Evolutionary conservation across 768 basidiomycete species (phyloP), one percentile per base, ranked within the genome.

Genomic region (Tricholoma hemisulphureum): DNA sequence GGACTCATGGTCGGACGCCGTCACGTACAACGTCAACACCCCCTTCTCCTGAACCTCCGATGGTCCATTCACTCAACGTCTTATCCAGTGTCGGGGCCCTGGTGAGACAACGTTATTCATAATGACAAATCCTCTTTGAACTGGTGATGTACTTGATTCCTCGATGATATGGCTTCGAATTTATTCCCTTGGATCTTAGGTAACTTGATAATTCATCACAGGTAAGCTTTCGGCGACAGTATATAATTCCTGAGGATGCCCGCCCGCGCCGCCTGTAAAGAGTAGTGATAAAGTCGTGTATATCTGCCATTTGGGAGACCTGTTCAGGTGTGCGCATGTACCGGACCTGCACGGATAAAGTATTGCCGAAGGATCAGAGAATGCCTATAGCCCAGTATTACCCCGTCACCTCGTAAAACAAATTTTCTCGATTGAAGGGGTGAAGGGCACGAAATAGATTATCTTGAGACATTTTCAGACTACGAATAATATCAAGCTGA

Each of bases 371-470:
- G 23, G 26, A 7, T 35, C 21, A 55, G 20, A 49, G 26, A 46
- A 5, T 29, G 28, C 24, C 14, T 9, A 34, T 21, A 34, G 35
- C 16, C 6, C 57, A 4, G 2, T 20, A 16, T 46, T 21, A 1
- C 23, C n/a, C 8, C 56, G 67, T 7, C 16, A 87, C 91, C 75
- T 95, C 92, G 59, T 95, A 94, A 67, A 81, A 94, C 2, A 94
- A 76, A 68, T 93, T 93, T 3, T 73, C 65, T 4, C 92, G 80
- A 64, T 94, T 95, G 71, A 93, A 93, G 0, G 90, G 91, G 65
- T 92, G 91, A 0, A 88, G 67, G 18, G 85, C 88, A 35, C 78
- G 78, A 65, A 80, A 86, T 0, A 92, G 75, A 35, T 79, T 77
- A 8, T 81, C 76, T 31, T 75, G 65, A 3, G 77, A 73, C 77